phyloP scores from a whole-genome alignment of 768 basidiomycete genomes.

The Chalciporus pseudorubinellus region DNA sequence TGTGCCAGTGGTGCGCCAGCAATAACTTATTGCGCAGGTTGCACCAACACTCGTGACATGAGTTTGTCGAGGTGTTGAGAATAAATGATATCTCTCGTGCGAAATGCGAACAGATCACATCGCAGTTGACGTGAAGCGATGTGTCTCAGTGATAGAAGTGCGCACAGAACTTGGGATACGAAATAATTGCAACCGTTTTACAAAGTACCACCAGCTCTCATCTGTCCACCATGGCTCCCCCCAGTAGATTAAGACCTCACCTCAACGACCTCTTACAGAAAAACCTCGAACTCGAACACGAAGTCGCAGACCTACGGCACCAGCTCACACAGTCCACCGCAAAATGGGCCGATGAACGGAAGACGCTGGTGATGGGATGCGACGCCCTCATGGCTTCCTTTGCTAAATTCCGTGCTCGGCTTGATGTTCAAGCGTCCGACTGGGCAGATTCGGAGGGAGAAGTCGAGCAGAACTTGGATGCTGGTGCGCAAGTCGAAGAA shows the following conservation, averaged over 20 bases:
- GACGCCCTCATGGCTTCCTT: constrained; percentile 31
- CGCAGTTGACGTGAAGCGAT: neutral
- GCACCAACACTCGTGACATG: too few relatives aligned
- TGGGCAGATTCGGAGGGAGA: constrained; percentile 25
- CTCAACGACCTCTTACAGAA: constrained; percentile 28
- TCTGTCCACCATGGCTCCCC: constrained; percentile 20
- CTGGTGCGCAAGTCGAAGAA: constrained; percentile 14
- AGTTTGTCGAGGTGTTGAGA: neutral
- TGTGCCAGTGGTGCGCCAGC: too few relatives aligned
- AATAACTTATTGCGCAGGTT: too few relatives aligned
- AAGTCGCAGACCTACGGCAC: constrained; percentile 27
- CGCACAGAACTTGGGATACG: neutral
- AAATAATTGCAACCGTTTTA: neutral
- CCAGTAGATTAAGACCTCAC: constrained; percentile 25
- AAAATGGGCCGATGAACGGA: constrained; percentile 31
- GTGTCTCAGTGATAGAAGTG: neutral
- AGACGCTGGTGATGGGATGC: constrained; percentile 19
- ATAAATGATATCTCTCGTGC: neutral
- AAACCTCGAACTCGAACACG: constrained; percentile 29
- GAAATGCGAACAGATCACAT: neutral
- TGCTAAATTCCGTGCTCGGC: constrained; percentile 28
- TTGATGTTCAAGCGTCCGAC: constrained; percentile 22
- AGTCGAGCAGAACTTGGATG: constrained; percentile 23
- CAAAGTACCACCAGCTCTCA: neutral
- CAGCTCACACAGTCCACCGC: constrained; percentile 29